Evolutionary conservation across 441 rosid species (phyloP).

Genomic region (Dalechampia spathulata): DNA sequence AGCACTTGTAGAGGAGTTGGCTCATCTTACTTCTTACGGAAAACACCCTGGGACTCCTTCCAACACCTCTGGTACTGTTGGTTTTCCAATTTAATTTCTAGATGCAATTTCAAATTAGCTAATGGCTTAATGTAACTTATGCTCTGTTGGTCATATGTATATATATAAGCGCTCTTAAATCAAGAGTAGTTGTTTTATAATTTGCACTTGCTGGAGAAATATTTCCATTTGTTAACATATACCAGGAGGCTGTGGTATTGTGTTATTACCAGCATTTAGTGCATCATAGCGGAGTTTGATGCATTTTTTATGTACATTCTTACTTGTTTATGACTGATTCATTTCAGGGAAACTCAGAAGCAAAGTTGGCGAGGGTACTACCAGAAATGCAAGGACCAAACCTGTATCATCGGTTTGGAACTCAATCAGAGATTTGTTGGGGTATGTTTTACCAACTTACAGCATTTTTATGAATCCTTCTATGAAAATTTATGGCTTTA

Average conservation of each 20-base stretch:
- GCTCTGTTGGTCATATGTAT: too few relatives aligned
- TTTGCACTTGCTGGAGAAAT: too few relatives aligned
- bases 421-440: constrained; percentile 39
- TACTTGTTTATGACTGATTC: background rate
- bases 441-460: constrained; percentile 35
- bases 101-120: too few relatives aligned
- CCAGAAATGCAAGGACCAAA: constrained; percentile 14
- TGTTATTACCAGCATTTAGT: background rate
- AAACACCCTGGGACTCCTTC: constrained; percentile 28
- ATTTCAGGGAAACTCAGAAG: constrained; percentile 25
- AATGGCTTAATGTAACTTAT: too few relatives aligned
- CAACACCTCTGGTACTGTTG: constrained; percentile 26
- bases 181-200: too few relatives aligned
- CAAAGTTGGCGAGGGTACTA: constrained; percentile 3
- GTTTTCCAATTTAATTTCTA: background rate
- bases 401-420: constrained; percentile 42
- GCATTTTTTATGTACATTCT: too few relatives aligned
- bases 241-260: too few relatives aligned
- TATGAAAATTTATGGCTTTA: background rate
- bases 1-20: constrained; percentile 57
- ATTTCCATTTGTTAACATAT: too few relatives aligned
- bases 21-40: constrained; percentile 39
- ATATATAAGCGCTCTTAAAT: too few relatives aligned
- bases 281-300: background rate
- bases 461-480: background rate